phyloP scores from a whole-genome alignment of 768 basidiomycete species.

The Podaxis sp. region DNA sequence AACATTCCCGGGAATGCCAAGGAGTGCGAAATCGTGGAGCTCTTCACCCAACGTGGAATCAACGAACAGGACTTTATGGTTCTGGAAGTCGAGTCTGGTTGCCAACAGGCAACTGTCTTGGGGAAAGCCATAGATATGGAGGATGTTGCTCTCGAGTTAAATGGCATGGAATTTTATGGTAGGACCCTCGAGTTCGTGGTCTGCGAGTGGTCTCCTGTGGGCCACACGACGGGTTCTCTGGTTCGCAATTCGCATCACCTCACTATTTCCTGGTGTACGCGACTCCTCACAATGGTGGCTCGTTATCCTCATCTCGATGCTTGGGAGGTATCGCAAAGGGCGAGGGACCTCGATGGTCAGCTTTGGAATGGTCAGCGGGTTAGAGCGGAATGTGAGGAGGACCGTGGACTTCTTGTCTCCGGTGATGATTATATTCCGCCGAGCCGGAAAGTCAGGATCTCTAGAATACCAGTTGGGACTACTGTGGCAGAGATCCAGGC shows the following conservation, averaged over 20 bases:
- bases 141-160: slow-evolving; percentile 40
- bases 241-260: slow-evolving; percentile 36
- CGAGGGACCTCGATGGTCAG: slow-evolving; percentile 35
- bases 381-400: slow-evolving; percentile 43
- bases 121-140: slow-evolving; percentile 41
- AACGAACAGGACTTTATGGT: slow-evolving; percentile 3
- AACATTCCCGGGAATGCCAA: slow-evolving; percentile 17
- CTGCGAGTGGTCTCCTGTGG: slow-evolving; percentile 34
- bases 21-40: slow-evolving; percentile 14
- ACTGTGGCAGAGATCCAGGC: not conserved
- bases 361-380: slow-evolving; percentile 43
- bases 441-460: slow-evolving; percentile 1
- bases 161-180: slow-evolving; percentile 48
- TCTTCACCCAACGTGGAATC: slow-evolving; percentile 17
- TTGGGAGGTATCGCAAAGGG: slow-evolving; percentile 32
- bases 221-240: slow-evolving; percentile 39
- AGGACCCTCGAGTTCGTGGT: slow-evolving; percentile 43
- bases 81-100: slow-evolving; percentile 26
- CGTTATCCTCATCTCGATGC: slow-evolving; percentile 34
- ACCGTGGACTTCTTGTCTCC: slow-evolving; percentile 25
- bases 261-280: slow-evolving; percentile 51
- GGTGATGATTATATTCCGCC: not conserved
- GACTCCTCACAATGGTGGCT: slow-evolving; percentile 43
- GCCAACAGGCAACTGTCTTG: slow-evolving; percentile 41
- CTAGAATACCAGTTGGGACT: slow-evolving; percentile 5